Evolutionary conservation across 768 basidiomycete genomes (phyloP).

Genomic region (Suillus americanus): DNA sequence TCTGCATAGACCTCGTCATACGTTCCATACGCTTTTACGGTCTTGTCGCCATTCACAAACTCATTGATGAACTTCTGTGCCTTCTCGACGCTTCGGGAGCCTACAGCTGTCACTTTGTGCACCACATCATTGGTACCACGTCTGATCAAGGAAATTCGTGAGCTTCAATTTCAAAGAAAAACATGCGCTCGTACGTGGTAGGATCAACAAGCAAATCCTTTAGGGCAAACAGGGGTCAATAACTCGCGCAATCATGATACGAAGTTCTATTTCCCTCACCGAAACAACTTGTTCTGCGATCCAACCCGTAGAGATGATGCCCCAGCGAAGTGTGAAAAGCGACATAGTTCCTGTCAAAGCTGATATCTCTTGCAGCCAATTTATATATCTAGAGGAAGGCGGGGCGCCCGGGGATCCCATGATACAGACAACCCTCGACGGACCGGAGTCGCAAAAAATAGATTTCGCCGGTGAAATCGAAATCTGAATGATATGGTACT

Average conservation of each 20-base stretch:
- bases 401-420: background rate
- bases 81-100: slow-evolving; percentile 46
- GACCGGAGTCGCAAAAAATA: background rate
- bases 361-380: background rate
- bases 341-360: slow-evolving; percentile 5
- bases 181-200: slow-evolving; percentile 32
- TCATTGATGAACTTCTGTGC: slow-evolving; percentile 45
- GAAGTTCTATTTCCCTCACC: slow-evolving; percentile 24
- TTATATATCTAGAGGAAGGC: background rate
- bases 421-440: background rate
- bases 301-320: slow-evolving; percentile 50
- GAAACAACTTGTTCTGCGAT: slow-evolving; percentile 47
- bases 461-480: background rate
- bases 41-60: slow-evolving; percentile 30
- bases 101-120: slow-evolving; percentile 44
- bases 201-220: slow-evolving; percentile 51
- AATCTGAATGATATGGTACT: background rate
- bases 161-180: slow-evolving; percentile 9
- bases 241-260: background rate
- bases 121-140: slow-evolving; percentile 36
- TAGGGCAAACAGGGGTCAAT: background rate
- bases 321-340: slow-evolving; percentile 42
- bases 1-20: slow-evolving; percentile 48
- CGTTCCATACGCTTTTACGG: slow-evolving; percentile 41
- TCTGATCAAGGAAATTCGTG: slow-evolving; percentile 19